phyloP scores from a whole-genome alignment of 768 basidiomycete species.

The Rhodotorula babjevae region DNA sequence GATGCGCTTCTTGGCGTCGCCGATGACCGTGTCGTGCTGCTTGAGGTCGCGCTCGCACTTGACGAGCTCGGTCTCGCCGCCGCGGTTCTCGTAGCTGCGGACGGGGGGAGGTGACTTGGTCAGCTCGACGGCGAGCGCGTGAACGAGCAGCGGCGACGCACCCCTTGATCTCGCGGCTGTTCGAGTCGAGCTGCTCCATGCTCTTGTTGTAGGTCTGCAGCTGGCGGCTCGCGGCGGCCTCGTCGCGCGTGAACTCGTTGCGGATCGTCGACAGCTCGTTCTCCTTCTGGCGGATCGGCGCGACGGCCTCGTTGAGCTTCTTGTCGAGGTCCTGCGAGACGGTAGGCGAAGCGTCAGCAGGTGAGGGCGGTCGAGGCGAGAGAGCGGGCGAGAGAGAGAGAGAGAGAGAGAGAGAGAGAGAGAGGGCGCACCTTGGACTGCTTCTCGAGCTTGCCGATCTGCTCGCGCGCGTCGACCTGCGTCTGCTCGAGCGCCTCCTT shows the following conservation, averaged over 20 bases:
- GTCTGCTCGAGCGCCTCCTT: conserved; percentile 35
- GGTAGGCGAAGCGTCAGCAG: no score
- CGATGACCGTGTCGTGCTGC: conserved; percentile 27
- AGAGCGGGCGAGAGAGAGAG: neutral
- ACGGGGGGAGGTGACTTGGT: no score
- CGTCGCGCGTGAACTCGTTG: conserved; percentile 22
- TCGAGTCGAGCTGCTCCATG: conserved; percentile 27
- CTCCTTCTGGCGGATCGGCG: conserved; percentile 37
- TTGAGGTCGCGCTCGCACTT: conserved; percentile 35
- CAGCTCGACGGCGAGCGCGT: no score
- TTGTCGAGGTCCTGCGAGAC: conserved; percentile 35
- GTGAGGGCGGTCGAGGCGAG: neutral
- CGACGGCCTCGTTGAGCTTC: conserved; percentile 32
- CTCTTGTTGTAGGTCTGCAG: conserved; percentile 34
- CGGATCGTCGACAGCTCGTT: conserved; percentile 32
- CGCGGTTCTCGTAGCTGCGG: conserved; percentile 29
- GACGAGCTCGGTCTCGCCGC: conserved; percentile 32
- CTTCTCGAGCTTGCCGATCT: conserved; percentile 62
- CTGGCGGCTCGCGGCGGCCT: conserved; percentile 16
- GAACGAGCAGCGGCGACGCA: no score
- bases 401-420: no score
- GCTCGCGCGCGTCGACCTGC: conserved; percentile 49
- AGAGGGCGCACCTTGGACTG: conserved; percentile 58
- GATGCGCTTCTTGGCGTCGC: conserved; percentile 34
- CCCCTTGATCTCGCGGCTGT: conserved; percentile 30